These are phyloP conservation scores for Ophiostoma australiae DNA, from an alignment of 2,329 filamentous ascomycete species.

Conservation along the genomic window DNA sequence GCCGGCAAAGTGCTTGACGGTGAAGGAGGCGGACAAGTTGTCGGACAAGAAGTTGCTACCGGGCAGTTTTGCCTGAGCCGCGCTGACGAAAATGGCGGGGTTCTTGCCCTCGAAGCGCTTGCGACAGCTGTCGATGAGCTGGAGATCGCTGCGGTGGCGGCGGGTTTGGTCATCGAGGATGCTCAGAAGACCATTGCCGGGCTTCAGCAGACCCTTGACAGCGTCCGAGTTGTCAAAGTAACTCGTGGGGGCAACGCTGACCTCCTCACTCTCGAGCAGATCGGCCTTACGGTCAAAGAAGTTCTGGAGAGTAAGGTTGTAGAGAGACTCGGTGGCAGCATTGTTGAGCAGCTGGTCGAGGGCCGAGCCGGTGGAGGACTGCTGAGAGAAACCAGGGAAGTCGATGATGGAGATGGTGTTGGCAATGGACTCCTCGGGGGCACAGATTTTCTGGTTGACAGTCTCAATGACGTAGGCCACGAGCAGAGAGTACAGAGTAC, in stretches of 20 bases:
- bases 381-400: constrained; percentile 90
- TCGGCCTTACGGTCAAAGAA: constrained; percentile 96
- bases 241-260: constrained; percentile 81
- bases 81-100: constrained; percentile 74
- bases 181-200: constrained; percentile 85
- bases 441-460: constrained; percentile 85
- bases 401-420: constrained; percentile 96
- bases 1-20: constrained; percentile 90
- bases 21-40: constrained; percentile 75
- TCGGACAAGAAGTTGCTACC: constrained; percentile 87
- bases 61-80: constrained; percentile 68
- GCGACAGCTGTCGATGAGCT: constrained; percentile 82
- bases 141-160: constrained; percentile 79
- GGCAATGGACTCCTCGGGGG: constrained; percentile 76
- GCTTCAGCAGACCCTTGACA: constrained; percentile 83
- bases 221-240: constrained; percentile 98
- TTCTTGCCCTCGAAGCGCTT: constrained; percentile 96
- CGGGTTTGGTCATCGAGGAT: constrained; percentile 95
- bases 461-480: constrained; percentile 91
- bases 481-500: constrained; percentile 87
- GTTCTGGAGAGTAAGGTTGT: constrained; percentile 88
- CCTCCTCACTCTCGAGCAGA: constrained; percentile 88
- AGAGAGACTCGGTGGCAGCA: constrained; percentile 83
- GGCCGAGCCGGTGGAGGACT: constrained; percentile 73
- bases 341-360: constrained; percentile 94